A percentile compares a stretch with the other conserved stretches of the same genome.
Conservation (phyloP, 2,329 filamentous ascomycete species). For the Pseudogymnoascus sp. region DNA sequence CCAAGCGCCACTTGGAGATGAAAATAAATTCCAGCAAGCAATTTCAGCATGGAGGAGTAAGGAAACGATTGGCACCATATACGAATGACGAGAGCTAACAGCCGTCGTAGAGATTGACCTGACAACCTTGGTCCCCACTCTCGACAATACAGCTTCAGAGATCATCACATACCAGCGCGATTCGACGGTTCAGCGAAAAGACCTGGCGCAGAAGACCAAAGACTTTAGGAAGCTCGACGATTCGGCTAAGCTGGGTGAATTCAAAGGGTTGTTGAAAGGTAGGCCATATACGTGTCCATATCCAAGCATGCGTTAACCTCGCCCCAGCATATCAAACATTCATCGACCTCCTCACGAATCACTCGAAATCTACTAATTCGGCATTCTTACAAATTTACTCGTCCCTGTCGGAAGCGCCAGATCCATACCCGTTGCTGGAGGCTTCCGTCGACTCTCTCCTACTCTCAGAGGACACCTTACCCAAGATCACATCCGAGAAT, state of each 20-base stretch:
- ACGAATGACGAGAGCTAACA: constrained; percentile 13
- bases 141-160: constrained; percentile 91
- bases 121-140: constrained; percentile 70
- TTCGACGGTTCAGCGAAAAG: constrained; percentile 91
- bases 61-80: constrained; percentile 18
- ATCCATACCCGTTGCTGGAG: constrained; percentile 93
- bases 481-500: constrained; percentile 84
- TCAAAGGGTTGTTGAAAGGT: constrained; percentile 88
- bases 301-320: neutral
- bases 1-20: constrained; percentile 39
- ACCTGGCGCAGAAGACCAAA: constrained; percentile 97
- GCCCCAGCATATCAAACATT: constrained; percentile 86
- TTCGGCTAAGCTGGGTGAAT: constrained; percentile 73
- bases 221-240: constrained; percentile 95
- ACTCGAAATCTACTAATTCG: constrained; percentile 89
- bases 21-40: constrained; percentile 94
- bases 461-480: constrained; percentile 83
- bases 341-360: constrained; percentile 91
- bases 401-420: constrained; percentile 86
- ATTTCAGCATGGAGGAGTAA: constrained; percentile 94
- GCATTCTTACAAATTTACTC: constrained; percentile 91
- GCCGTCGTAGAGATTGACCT: constrained; percentile 69
- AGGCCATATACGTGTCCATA: constrained; percentile 15
- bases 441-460: constrained; percentile 93
- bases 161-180: constrained; percentile 90